Conservation (phyloP, 768 basidiomycete genomes). For the Suillus cothurnatus region DNA sequence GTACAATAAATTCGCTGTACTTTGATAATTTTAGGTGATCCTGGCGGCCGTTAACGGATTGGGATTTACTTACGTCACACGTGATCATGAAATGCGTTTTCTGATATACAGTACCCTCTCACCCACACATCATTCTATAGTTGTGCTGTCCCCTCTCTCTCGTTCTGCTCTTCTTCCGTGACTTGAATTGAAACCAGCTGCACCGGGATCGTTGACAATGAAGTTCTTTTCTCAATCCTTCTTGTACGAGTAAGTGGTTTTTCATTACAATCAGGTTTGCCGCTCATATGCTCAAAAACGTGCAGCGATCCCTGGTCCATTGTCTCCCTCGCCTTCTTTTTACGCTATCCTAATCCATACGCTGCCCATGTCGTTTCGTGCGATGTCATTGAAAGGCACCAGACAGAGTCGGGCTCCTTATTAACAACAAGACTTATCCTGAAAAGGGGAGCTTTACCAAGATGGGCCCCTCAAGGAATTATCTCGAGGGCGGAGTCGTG, state of each 20-base stretch:
- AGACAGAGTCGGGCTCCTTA: slow-evolving; percentile 74
- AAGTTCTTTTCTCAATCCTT: slow-evolving; percentile 59
- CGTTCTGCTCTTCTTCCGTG: neutral
- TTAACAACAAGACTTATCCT: slow-evolving; percentile 89
- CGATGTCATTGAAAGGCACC: slow-evolving; percentile 87
- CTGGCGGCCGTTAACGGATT: slow-evolving; percentile 1
- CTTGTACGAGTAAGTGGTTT: slow-evolving; percentile 52
- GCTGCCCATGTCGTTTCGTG: slow-evolving; percentile 92
- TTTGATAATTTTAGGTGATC: neutral
- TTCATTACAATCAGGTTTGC: neutral
- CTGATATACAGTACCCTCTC: neutral
- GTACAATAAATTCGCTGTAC: neutral
- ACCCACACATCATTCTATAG: neutral
- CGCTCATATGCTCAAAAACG: slow-evolving; percentile 18
- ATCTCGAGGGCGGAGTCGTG: slow-evolving; percentile 86
- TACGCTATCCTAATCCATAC: slow-evolving; percentile 95
- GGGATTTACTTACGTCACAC: slow-evolving; percentile 11
- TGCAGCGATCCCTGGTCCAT: slow-evolving; percentile 90
- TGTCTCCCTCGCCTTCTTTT: slow-evolving; percentile 89
- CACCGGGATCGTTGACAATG: slow-evolving; percentile 47
- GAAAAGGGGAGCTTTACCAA: slow-evolving; percentile 88
- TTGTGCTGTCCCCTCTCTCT: neutral
- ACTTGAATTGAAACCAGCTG: neutral
- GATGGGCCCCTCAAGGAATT: slow-evolving; percentile 88
- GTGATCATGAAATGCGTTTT: neutral